Evolutionary conservation across 768 basidiomycete species (phyloP).

Genomic region (Zangia roseola): DNA sequence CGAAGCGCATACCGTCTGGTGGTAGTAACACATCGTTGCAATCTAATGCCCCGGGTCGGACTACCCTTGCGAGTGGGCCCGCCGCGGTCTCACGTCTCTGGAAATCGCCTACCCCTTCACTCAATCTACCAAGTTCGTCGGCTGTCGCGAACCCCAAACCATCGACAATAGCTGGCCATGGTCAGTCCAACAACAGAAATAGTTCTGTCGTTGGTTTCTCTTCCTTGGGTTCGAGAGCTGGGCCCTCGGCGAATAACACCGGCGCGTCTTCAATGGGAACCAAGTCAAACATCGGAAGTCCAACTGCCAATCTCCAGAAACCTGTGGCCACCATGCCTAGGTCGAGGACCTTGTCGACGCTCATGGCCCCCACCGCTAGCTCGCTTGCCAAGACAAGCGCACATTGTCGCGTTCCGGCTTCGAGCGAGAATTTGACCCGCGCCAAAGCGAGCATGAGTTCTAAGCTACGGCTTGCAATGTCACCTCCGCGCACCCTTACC

Average conservation of each 20-base stretch:
- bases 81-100: slow-evolving; percentile 13
- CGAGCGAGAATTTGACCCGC: slow-evolving; percentile 16
- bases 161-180: slow-evolving; percentile 18
- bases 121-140: slow-evolving; percentile 10
- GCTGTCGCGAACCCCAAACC: slow-evolving; percentile 12
- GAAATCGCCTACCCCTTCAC: slow-evolving; percentile 23
- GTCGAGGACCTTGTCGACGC: slow-evolving; percentile 42
- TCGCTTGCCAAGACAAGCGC: slow-evolving; percentile 60
- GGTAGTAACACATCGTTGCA: slow-evolving; percentile 8
- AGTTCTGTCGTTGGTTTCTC: slow-evolving; percentile 29
- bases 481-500: slow-evolving; percentile 16
- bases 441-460: slow-evolving; percentile 8
- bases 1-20: slow-evolving; percentile 17
- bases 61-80: slow-evolving; percentile 12
- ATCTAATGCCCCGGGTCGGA: slow-evolving; percentile 4
- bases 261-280: slow-evolving; percentile 30
- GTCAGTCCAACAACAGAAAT: slow-evolving; percentile 13
- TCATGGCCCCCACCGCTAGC: slow-evolving; percentile 75
- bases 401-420: slow-evolving; percentile 25
- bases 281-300: slow-evolving; percentile 18
- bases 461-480: slow-evolving; percentile 13
- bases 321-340: slow-evolving; percentile 12
- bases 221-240: slow-evolving; percentile 40
- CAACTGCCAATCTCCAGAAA: slow-evolving; percentile 9
- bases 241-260: slow-evolving; percentile 21